phyloP scores from a whole-genome alignment of 2,329 filamentous ascomycete genomes.

The Monosporascus sp. region DNA sequence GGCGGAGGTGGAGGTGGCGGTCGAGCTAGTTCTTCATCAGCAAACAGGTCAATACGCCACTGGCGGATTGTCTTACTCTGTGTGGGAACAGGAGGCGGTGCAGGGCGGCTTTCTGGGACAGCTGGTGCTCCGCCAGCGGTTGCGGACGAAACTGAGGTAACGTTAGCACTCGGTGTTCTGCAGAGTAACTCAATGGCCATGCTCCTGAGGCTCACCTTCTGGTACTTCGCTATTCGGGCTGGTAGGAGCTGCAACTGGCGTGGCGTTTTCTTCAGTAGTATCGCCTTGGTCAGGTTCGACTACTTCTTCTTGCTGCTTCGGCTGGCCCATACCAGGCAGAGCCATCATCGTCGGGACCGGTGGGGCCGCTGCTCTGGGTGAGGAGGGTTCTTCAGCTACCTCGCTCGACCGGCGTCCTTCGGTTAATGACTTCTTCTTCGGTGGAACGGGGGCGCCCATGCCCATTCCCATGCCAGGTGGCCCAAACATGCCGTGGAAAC shows the following conservation, averaged over 20 bases:
- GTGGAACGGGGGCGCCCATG: conserved; percentile 41
- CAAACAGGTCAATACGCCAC: conserved; percentile 6
- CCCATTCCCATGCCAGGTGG: conserved; percentile 58
- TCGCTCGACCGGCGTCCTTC: conserved; percentile 38
- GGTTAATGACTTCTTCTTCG: conserved; percentile 46
- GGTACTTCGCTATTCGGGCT: conserved; percentile 13
- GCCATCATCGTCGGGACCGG: conserved; percentile 56
- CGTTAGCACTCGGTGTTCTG: conserved; percentile 15
- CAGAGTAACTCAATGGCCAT: conserved; percentile 8
- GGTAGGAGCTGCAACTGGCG: conserved; percentile 22
- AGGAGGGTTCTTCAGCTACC: conserved; percentile 34
- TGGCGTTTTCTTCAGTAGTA: conserved; percentile 27
- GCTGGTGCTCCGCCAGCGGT: conserved; percentile 34
- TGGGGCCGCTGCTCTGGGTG: conserved; percentile 40
- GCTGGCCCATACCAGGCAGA: conserved; percentile 67
- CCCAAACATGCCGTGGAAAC: conserved; percentile 83
- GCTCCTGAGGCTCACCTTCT: conserved; percentile 19
- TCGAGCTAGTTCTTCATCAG: conserved; percentile 47
- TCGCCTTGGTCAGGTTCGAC: conserved; percentile 43
- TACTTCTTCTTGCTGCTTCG: conserved; percentile 39
- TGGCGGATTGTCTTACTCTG: conserved; percentile 47
- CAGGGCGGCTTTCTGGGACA: conserved; percentile 45
- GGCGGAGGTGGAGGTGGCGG: conserved; percentile 51
- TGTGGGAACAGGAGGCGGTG: conserved; percentile 51
- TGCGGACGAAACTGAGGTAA: conserved; percentile 22